Base-by-base conservation (phyloP, 306 rosid genomes). In the Crotalaria pallida region DNA sequence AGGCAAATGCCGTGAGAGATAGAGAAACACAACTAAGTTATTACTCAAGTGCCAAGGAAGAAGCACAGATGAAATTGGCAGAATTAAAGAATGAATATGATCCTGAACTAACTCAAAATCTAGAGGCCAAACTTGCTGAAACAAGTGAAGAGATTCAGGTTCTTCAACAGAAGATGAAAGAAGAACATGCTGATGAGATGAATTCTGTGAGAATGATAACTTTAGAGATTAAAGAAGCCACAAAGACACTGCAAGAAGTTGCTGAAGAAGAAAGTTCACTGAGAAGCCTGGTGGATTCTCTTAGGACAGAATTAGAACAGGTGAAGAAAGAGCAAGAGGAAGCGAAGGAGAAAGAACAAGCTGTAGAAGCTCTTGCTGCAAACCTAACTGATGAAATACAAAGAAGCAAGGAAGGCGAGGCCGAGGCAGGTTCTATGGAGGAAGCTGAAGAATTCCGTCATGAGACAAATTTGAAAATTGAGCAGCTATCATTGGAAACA, bases 241-340 rank as follows among this genome's bases (percentile, higher is more conserved):
- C 86, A 4, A 61, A 55, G 66, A 65, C 64, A 29, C 76, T 94
- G 51, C 87, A 85, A 38, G 82, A 80, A 67, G 75, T 86, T 61
- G 82, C 86, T 21, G 88, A 79, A 51, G 96, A 90, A 80, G 98
- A 90, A 73, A 80, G 43, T 51, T 79, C 82, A 29, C 81, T 94
- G 23, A 81, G 80, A 57, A 73, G 18, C 66, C 34, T 84, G 10
- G 87, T 85, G 65, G 81, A 31, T 69, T 66, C 77, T 7, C 79
- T 88, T 6, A 72, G 31, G 69, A n/a, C 56, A 21, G 97, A 93
- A 67, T 12, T 88, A 67, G 96, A 85, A 58, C 77, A 73, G 29
- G 88, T 85, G 75, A 84, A 81, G 84, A 79, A 40, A 40, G 88
- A 87, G 60, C 80, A 72, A 50, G 75, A 56, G 16, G 84, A 75